Conservation (phyloP, 2,329 filamentous ascomycete genomes). For the Fusarium graminum region DNA sequence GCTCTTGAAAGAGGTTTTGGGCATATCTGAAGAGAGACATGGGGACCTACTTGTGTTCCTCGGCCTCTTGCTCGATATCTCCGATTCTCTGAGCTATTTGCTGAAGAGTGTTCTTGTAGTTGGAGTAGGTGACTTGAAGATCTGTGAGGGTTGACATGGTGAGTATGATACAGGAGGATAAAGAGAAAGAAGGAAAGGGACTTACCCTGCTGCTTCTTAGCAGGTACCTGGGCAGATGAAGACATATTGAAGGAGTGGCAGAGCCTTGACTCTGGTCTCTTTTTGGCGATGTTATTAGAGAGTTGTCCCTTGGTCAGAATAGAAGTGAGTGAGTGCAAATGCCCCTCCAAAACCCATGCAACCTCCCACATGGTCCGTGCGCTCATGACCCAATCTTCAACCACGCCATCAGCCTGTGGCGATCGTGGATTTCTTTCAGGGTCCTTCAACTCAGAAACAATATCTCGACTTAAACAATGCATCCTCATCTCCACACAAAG, state of each 20-base stretch:
- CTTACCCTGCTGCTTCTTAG: conserved; percentile 81
- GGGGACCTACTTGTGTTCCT: conserved; percentile 91
- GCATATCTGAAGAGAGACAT: conserved; percentile 31
- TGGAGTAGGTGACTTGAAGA: conserved; percentile 82
- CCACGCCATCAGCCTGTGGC: conserved; percentile 30
- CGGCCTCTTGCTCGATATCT: conserved; percentile 95
- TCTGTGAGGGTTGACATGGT: conserved; percentile 63
- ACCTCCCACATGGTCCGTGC: conserved; percentile 51
- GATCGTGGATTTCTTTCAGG: conserved; percentile 40
- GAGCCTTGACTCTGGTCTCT: conserved; percentile 5
- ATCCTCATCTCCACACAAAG: conserved; percentile 96
- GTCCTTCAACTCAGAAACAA: conserved; percentile 30
- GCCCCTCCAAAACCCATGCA: conserved; percentile 44
- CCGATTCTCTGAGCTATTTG: conserved; percentile 96
- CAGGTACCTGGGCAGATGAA: conserved; percentile 61
- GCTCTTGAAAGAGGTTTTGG: conserved; percentile 8
- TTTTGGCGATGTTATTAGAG: conserved; percentile 28
- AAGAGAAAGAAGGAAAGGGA: conserved; percentile 8
- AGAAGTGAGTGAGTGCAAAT: conserved; percentile 25
- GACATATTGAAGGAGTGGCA: conserved; percentile 56
- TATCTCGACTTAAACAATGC: conserved; percentile 71
- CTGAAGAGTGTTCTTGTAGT: conserved; percentile 84
- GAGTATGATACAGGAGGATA: conserved; percentile 22
- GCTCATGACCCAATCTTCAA: conserved; percentile 37
- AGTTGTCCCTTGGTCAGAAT: conserved; percentile 24